Evolutionary conservation across 1,284 basidiomycete species (phyloP), one percentile per base, ranked within the genome.

Genomic region (Thelephora terrestris): DNA sequence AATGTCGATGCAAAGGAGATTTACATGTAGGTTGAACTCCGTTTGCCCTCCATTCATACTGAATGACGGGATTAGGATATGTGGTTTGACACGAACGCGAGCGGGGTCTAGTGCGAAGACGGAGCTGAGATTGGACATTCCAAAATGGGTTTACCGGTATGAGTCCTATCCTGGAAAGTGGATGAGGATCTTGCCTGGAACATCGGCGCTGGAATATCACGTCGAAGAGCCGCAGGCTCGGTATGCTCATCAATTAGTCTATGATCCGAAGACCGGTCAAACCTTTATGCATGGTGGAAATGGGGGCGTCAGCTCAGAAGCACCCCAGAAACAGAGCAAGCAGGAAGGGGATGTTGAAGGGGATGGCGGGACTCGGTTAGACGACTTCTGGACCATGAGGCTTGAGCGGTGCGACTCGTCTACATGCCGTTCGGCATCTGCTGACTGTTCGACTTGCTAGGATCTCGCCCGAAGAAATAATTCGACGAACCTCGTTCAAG

Each of bases 221-320:
- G 48, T 38, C 18, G 32, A 17, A 17, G 27, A 23, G 5, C 59
- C 61, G 5, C 52, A 55, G 29, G 52, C 85, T 2, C 70, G 85
- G 46, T 86, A 81, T 57, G 85, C 84, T 5, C 83, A 87, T 58
- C 82, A 88, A 58, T 76, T 85, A 7, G 82, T 83, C 29, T 88
- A 86, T 55, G 78, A 86, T 55, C 64, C 72, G 0, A 63, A 59
- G 25, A 74, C 74, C 29, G 75, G 71, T 52, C 71, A 66, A 25
- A 65, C 79, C 4, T 88, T 75, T 56, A 68, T 88, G 64, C 82
- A 87, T 54, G 85, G 84, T 4, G 86, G 85, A 34, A 85, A 85
- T 62, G 73, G 74, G 2, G 79, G 79, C 0, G 50, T 62, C 2
- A 52, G 53, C 7, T 38, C 27, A 12, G 57, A 59, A 18, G 53